phyloP scores from a whole-genome alignment of 352 stramenopile species.

The Globisporangium cederbergense region DNA sequence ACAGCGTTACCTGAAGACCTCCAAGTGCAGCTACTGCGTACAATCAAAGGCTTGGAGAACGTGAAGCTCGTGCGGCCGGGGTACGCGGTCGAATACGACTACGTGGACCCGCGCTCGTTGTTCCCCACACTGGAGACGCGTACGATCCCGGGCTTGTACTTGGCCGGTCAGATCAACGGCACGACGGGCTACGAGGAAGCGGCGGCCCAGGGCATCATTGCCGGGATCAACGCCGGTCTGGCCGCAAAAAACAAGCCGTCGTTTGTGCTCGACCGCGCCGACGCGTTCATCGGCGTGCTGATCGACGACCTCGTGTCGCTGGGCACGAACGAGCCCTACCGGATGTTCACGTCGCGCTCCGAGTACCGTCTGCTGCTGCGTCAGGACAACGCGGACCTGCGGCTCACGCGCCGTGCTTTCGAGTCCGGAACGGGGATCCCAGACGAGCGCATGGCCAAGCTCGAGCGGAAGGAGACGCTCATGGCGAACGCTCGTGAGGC shows the following conservation, averaged over 20 bases:
- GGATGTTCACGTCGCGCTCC: slow-evolving; percentile 98
- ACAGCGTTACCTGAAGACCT: slow-evolving; percentile 91
- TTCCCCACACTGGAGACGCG: slow-evolving; percentile 95
- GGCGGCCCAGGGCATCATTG: slow-evolving; percentile 96
- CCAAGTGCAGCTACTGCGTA: slow-evolving; percentile 93
- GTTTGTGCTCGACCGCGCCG: slow-evolving; percentile 92
- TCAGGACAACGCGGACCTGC: slow-evolving; percentile 97
- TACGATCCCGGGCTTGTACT: slow-evolving; percentile 89
- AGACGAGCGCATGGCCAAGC: slow-evolving; percentile 65
- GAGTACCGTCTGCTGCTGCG: slow-evolving; percentile 88
- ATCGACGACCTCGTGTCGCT: slow-evolving; percentile 98
- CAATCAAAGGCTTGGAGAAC: slow-evolving; percentile 94
- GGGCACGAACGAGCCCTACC: slow-evolving; percentile 96
- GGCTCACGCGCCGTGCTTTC: slow-evolving; percentile 92
- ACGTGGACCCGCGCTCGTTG: slow-evolving; percentile 93
- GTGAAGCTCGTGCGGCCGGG: slow-evolving; percentile 94
- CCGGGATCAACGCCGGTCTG: slow-evolving; percentile 94
- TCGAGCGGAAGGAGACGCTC: slow-evolving; percentile 83
- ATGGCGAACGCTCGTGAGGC: slow-evolving; percentile 50
- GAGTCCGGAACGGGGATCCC: slow-evolving; percentile 74
- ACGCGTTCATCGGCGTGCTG: slow-evolving; percentile 97
- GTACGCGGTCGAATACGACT: slow-evolving; percentile 99
- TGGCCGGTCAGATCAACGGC: slow-evolving; percentile 98
- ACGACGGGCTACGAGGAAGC: slow-evolving; percentile 99
- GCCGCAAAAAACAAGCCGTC: slow-evolving; percentile 48